phyloP scores from a whole-genome alignment of 257 asterid genomes.

The Nicotiana paniculata region DNA sequence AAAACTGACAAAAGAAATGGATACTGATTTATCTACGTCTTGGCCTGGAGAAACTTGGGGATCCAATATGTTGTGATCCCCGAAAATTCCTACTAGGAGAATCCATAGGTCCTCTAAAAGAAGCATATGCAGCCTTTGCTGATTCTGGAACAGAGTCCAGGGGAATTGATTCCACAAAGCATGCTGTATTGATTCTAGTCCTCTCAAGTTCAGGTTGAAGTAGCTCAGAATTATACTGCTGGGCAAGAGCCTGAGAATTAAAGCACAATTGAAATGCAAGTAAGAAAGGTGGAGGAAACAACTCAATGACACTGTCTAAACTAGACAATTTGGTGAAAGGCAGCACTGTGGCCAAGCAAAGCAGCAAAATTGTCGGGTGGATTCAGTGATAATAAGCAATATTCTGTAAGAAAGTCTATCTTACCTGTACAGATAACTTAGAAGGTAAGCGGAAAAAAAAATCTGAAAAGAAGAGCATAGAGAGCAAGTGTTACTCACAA shows the following conservation, averaged over 20 bases:
- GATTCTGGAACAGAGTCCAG: slow-evolving; percentile 82
- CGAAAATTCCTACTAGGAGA: slow-evolving; percentile 56
- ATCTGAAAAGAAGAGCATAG: neutral
- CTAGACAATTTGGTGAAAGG: neutral
- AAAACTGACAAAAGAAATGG: neutral
- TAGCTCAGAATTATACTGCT: slow-evolving; percentile 81
- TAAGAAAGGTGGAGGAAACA: neutral
- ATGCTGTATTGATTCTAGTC: slow-evolving; percentile 87
- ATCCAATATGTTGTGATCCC: slow-evolving; percentile 45
- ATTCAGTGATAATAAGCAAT: neutral
- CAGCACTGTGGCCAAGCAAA: neutral
- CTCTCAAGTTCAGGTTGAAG: slow-evolving; percentile 92
- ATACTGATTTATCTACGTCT: slow-evolving; percentile 57
- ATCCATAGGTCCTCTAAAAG: slow-evolving; percentile 49
- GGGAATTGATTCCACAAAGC: slow-evolving; percentile 82
- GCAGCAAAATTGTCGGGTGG: neutral
- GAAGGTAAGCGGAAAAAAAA: neutral
- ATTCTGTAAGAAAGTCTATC: neutral
- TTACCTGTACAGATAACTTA: neutral
- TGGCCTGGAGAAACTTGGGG: slow-evolving; percentile 88
- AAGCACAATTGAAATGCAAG: neutral
- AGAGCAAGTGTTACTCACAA: slow-evolving; percentile 12
- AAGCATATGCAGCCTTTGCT: slow-evolving; percentile 91
- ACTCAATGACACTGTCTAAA: neutral
- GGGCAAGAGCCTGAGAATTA: slow-evolving; percentile 58